Base-by-base conservation (phyloP, 768 basidiomycete species). In the Hericium erinaceus region DNA sequence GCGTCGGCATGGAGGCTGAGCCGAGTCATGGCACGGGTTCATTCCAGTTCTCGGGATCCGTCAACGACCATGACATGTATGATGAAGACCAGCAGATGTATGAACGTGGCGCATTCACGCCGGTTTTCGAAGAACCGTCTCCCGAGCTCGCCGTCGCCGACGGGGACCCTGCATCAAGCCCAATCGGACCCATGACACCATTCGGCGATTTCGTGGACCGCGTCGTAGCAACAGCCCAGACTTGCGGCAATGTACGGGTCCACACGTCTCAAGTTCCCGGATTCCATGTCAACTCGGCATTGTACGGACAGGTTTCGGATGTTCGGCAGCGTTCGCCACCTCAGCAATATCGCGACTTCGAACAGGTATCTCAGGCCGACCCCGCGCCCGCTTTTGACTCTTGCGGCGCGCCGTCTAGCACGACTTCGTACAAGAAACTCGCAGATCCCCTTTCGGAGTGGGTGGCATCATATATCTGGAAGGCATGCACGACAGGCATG, bases 381-480 rank as follows among this genome's bases (percentile, higher is more conserved):
- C 69, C 75, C 33, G 73, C 69, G 15, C 68, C 77, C 38, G 71
- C 66, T 20, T 68, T 74, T 41, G 80, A 81, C 56, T 58, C 68
- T 13, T 69, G 77, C 20, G 69, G 75, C 40, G 75, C 79, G 28
- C 76, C 80, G 12, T 76, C 75, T 61, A 77, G 84, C 40, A 78
- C 79, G 11, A 64, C 73, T 22, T 73, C 76, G 9, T 90, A 89
- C 74, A 84, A 79, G 74, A 87, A 82, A 64, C 75, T 91, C 10
- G 81, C 85, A 0, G 87, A 89, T 54, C 88, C 89, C 16, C 74
- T 92, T 60, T 80, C 89, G 3, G 84, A 86, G 57, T 92, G 89
- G 89, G 72, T 90, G 22, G 84, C 86, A 46, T 77, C 77, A 54
- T 92, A 86, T 66, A 82, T 89, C 15, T 92, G 89, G 89, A 89